phyloP scores from a whole-genome alignment of 2,329 filamentous ascomycete genomes.

The Stachybotrys chartarum region DNA sequence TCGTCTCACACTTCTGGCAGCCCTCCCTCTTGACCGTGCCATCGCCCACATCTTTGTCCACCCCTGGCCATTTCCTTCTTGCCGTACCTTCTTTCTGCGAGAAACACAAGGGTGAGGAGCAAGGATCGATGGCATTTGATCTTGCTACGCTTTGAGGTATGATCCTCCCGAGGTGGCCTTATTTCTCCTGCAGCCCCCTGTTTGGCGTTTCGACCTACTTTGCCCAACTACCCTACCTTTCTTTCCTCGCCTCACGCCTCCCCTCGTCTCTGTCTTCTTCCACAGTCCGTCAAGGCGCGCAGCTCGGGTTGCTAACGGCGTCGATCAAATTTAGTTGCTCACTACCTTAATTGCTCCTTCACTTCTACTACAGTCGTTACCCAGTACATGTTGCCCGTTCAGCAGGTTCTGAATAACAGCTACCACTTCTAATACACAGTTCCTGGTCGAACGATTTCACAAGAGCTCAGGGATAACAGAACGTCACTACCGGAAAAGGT shows the following conservation, averaged over 20 bases:
- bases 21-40: background rate
- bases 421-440: background rate
- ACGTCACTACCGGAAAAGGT: no score
- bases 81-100: background rate
- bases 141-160: background rate
- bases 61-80: background rate
- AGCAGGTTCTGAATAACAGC: slow-evolving; percentile 46
- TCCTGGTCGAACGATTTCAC: background rate
- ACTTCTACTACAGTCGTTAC: slow-evolving; percentile 22
- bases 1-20: background rate
- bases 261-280: background rate
- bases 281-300: background rate
- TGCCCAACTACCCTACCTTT: background rate
- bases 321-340: slow-evolving; percentile 2
- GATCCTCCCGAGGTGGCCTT: background rate
- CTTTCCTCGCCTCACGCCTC: background rate
- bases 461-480: background rate
- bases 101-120: background rate
- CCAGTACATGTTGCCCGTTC: slow-evolving; percentile 27
- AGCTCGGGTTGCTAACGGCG: background rate
- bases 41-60: background rate
- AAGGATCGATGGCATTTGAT: background rate
- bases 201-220: background rate
- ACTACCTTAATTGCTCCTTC: slow-evolving; percentile 14
- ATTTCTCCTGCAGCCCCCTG: background rate